Percentiles rank a stretch among this genome's conserved stretches.
These are phyloP conservation scores for Aspergillus sp. DNA, from an alignment of 2,329 filamentous ascomycete species.

Conservation along the genomic window DNA sequence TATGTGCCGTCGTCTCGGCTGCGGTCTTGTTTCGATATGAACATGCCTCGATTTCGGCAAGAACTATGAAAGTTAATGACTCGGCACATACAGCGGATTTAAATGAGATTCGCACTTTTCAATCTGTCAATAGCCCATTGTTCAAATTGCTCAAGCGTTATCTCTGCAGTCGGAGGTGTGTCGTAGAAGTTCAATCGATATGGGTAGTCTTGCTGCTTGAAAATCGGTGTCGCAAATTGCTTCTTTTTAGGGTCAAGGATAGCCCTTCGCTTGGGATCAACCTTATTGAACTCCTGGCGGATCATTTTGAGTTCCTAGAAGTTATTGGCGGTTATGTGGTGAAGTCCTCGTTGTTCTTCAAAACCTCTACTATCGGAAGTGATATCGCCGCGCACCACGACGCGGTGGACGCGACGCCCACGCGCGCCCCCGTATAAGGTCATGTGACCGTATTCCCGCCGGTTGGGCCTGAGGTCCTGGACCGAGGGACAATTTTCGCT, in stretches of 20 bases:
- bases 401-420: conserved; percentile 19
- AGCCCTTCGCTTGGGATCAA: conserved; percentile 70
- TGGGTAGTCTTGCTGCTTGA: conserved; percentile 75
- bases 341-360: neutral
- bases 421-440: neutral
- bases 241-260: conserved; percentile 77
- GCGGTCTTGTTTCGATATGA: conserved; percentile 87
- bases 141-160: conserved; percentile 95
- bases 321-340: neutral
- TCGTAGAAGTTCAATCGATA: conserved; percentile 91
- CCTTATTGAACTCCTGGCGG: conserved; percentile 43
- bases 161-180: conserved; percentile 84
- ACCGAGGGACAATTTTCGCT: neutral
- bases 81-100: neutral
- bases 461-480: neutral
- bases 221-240: conserved; percentile 77
- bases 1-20: conserved; percentile 79
- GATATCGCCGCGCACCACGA: conserved; percentile 1
- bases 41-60: conserved; percentile 73
- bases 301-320: conserved; percentile 36
- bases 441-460: neutral
- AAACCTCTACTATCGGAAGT: neutral
- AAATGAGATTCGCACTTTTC: conserved; percentile 57
- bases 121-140: conserved; percentile 96
- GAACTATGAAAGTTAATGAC: conserved; percentile 26